phyloP scores from a whole-genome alignment of 495 filamentous ascomycete species.

The Aspergillus ostianus region DNA sequence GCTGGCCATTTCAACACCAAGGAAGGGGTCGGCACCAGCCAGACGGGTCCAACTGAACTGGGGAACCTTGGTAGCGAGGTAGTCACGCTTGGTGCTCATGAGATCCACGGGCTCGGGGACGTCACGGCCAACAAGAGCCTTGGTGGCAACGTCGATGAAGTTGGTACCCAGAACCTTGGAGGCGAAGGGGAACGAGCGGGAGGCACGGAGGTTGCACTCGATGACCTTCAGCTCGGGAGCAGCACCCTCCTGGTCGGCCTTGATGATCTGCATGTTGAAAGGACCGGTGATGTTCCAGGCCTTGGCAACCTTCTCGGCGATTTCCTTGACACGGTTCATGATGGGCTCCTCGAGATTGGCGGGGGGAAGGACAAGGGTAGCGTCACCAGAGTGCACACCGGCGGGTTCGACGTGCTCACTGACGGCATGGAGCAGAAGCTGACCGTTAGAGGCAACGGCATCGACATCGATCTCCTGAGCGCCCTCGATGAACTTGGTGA shows the following conservation, averaged over 20 bases:
- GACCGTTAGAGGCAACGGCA: constrained; percentile 83
- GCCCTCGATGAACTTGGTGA: constrained; percentile 97
- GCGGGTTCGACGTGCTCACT: constrained; percentile 97
- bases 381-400: constrained; percentile 97
- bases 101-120: constrained; percentile 85
- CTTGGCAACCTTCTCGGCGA: constrained; percentile 89
- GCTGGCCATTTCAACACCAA: constrained; percentile 95
- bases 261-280: constrained; percentile 99
- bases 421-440: constrained; percentile 87
- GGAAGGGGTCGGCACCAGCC: constrained; percentile 95
- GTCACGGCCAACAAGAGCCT: constrained; percentile 91
- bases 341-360: constrained; percentile 91
- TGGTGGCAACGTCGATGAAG: constrained; percentile 97
- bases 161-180: constrained; percentile 99
- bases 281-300: constrained; percentile 95
- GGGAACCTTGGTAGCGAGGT: constrained; percentile 93
- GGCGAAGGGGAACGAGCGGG: constrained; percentile 95
- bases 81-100: constrained; percentile 85
- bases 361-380: constrained; percentile 89
- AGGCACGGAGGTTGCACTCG: constrained; percentile 96
- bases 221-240: constrained; percentile 98
- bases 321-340: constrained; percentile 86
- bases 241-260: constrained; percentile 95
- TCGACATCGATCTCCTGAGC: constrained; percentile 98
- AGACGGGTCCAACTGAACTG: constrained; percentile 99